Evolutionary conservation across 2,329 filamentous ascomycete species (phyloP).

Genomic region (Fusarium haematococcum): DNA sequence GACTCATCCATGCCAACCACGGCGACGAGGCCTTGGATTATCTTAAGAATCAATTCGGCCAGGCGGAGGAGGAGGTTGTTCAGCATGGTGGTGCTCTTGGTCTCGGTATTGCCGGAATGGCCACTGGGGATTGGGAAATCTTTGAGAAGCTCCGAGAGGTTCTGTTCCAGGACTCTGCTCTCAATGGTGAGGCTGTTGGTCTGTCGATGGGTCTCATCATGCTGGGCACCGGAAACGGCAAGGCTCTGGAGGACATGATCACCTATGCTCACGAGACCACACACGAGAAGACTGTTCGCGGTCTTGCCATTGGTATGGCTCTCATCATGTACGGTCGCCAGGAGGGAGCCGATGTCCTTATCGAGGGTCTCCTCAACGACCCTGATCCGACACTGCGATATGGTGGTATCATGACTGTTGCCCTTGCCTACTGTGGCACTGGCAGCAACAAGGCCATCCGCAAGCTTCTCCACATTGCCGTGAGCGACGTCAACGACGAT

Average conservation of each 20-base stretch:
- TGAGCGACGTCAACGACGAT: conserved; percentile 98
- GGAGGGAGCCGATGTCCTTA: conserved; percentile 93
- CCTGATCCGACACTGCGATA: conserved; percentile 94
- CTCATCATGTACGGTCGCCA: conserved; percentile 98
- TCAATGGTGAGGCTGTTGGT: conserved; percentile 97
- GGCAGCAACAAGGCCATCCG: conserved; percentile 99
- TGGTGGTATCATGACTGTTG: conserved; percentile 98
- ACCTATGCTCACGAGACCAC: conserved; percentile 97
- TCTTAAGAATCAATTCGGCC: conserved; percentile 78
- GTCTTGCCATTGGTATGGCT: conserved; percentile 95
- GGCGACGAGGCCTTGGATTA: conserved; percentile 90
- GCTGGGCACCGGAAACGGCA: conserved; percentile 96
- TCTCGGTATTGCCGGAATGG: conserved; percentile 97
- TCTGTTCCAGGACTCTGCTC: conserved; percentile 91
- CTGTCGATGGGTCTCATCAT: conserved; percentile 98
- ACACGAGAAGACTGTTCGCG: conserved; percentile 98
- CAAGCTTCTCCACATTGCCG: conserved; percentile 93
- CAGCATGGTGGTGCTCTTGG: conserved; percentile 97
- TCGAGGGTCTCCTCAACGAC: conserved; percentile 92
- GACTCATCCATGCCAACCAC: conserved; percentile 97
- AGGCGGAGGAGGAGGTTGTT: conserved; percentile 89
- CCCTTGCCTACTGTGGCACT: conserved; percentile 95
- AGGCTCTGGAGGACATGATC: conserved; percentile 95
- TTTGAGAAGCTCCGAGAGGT: conserved; percentile 92
- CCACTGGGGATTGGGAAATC: conserved; percentile 88